Percentiles rank a stretch among this genome's conserved stretches.
phyloP scores from a whole-genome alignment of 1,284 basidiomycete genomes.

The Exobasidium cylindrosporum region DNA sequence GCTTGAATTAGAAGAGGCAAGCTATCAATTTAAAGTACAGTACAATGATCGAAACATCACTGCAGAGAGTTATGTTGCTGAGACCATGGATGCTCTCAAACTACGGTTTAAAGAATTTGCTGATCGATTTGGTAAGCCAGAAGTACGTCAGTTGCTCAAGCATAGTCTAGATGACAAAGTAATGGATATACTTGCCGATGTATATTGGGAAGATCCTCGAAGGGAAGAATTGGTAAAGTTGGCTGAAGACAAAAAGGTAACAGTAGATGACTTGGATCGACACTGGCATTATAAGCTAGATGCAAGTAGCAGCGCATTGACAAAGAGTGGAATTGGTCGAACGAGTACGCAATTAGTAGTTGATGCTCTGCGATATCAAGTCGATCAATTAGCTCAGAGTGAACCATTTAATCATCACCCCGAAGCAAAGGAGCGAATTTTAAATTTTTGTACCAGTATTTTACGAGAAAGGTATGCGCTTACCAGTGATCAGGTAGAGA shows the following conservation, averaged over 20 bases:
- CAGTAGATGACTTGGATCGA: conserved; percentile 71
- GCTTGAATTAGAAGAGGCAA: conserved; percentile 90
- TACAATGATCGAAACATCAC: conserved; percentile 95
- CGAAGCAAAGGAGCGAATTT: conserved; percentile 77
- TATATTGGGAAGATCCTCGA: conserved; percentile 88
- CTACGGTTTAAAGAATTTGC: conserved; percentile 83
- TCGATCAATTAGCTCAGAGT: conserved; percentile 74
- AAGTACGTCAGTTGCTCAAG: conserved; percentile 83
- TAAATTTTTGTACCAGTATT: conserved; percentile 87
- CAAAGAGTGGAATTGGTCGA: conserved; percentile 93
- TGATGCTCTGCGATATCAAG: conserved; percentile 81
- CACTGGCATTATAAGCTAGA: conserved; percentile 97
- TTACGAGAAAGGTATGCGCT: conserved; percentile 84
- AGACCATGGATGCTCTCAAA: conserved; percentile 91
- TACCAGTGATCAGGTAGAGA: conserved; percentile 97
- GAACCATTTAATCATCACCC: conserved; percentile 93
- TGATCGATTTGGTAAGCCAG: conserved; percentile 79
- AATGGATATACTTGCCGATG: conserved; percentile 92
- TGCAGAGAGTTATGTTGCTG: conserved; percentile 94
- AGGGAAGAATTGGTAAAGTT: conserved; percentile 68
- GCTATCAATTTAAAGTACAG: conserved; percentile 98
- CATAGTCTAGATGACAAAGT: conserved; percentile 89
- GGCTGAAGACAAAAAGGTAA: conserved; percentile 68
- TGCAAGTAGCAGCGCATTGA: conserved; percentile 82
- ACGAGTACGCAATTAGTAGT: conserved; percentile 92